phyloP scores from a whole-genome alignment of 495 filamentous ascomycete genomes.

The Sphaerosporella brunnea region DNA sequence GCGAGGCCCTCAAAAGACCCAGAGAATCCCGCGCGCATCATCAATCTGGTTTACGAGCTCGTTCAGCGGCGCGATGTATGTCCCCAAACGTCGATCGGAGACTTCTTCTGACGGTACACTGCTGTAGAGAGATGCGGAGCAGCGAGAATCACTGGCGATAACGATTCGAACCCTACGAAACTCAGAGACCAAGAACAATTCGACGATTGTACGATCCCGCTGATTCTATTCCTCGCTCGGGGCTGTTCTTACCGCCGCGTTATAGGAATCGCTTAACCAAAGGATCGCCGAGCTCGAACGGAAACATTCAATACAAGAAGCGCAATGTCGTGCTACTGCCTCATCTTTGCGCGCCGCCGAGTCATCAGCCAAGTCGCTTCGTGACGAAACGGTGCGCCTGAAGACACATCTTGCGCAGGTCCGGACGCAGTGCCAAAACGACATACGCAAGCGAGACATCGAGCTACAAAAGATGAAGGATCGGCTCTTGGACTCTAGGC shows the following conservation, averaged over 20 bases:
- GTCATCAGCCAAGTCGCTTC: constrained; percentile 44
- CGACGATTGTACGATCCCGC: constrained; percentile 32
- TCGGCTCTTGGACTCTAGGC: constrained; percentile 40
- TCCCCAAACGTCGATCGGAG: background rate
- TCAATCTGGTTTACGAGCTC: constrained; percentile 83
- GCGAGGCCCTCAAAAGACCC: constrained; percentile 50
- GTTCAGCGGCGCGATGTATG: constrained; percentile 33
- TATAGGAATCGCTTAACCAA: constrained; percentile 43
- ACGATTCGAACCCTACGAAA: constrained; percentile 60
- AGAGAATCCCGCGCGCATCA: constrained; percentile 67
- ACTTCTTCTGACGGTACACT: background rate
- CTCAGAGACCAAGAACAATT: constrained; percentile 50
- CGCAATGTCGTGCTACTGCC: constrained; percentile 51
- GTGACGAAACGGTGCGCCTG: constrained; percentile 62
- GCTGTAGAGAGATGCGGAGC: constrained; percentile 64
- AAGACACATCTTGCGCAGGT: constrained; percentile 66
- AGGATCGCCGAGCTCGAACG: constrained; percentile 55
- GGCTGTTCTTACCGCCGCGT: background rate
- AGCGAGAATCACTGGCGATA: constrained; percentile 59
- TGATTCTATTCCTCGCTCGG: background rate
- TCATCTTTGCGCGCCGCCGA: constrained; percentile 55
- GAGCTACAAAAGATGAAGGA: constrained; percentile 77
- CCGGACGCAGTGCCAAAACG: constrained; percentile 70
- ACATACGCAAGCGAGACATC: constrained; percentile 76
- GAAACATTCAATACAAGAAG: constrained; percentile 53